A percentile compares a stretch with the other conserved stretches of the same genome.
These are phyloP conservation scores for Syncephalastrum monosporum DNA, from an alignment of 371 early-diverging fungal genomes.

Conservation along the genomic window DNA sequence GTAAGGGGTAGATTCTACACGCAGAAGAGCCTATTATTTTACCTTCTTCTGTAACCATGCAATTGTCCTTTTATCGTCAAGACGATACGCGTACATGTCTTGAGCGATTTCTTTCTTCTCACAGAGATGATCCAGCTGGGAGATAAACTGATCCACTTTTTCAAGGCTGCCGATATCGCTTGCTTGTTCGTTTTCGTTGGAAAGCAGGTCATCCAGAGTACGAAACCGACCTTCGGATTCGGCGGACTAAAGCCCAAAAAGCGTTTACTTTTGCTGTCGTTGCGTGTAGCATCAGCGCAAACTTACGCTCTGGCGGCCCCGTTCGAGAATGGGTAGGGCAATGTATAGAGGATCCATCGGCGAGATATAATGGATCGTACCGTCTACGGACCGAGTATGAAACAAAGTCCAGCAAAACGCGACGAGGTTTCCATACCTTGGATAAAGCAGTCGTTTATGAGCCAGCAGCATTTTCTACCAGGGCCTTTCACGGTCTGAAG, in stretches of 20 bases:
- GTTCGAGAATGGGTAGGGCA: constrained; percentile 11
- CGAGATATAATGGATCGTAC: constrained; percentile 11
- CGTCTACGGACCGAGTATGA: constrained; percentile 8
- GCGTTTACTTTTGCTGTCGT: neutral
- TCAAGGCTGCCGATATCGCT: neutral
- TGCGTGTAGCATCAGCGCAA: neutral
- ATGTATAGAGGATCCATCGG: constrained; percentile 22
- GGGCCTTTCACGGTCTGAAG: constrained; percentile 9
- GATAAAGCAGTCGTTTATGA: constrained; percentile 7
- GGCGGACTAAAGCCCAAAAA: too few species aligned
- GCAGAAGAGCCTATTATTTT: neutral
- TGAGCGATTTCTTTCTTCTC: constrained; percentile 15
- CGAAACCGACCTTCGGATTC: constrained; percentile 11
- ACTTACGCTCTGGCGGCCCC: constrained; percentile 9
- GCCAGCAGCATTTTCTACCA: constrained; percentile 12
- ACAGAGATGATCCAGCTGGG: constrained; percentile 10
- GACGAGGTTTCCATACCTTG: constrained; percentile 2
- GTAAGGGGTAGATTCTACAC: too few species aligned
- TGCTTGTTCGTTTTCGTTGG: constrained; percentile 1
- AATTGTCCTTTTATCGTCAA: constrained; percentile 15
- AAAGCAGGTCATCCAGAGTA: constrained; percentile 14
- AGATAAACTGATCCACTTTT: constrained; percentile 1
- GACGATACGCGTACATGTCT: constrained; percentile 14
- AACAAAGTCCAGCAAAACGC: neutral
- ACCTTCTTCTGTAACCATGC: constrained; percentile 17